Base-by-base conservation (phyloP, 306 rosid species). In the Cyamopsis tetragonoloba region DNA sequence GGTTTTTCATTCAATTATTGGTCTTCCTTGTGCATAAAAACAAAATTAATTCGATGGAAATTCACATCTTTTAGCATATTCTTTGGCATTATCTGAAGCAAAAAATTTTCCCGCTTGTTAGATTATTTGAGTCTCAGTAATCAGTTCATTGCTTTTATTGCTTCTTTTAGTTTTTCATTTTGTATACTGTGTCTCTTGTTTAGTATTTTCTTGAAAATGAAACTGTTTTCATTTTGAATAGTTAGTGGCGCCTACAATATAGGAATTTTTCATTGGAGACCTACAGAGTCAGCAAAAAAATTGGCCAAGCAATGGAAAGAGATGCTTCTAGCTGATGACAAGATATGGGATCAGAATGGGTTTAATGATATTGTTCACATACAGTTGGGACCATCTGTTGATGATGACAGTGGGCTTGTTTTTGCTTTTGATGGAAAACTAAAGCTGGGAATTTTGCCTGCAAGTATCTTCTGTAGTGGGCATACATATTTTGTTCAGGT, bases 401-500 rank as follows among this genome's bases (percentile, higher is more conserved):
- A 82, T 50, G 89, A 68, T 30, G 95, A 79, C 27, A 83, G 87
- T 17, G 91, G 86, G 58, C 95, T 93, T 71, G 87, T 75, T 32
- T 93, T 71, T 80, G 89, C 95, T 77, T 89, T 74, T 73, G 96
- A 93, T 83, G 96, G 97, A 62, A 81, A 81, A 70, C 80, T 90
- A 70, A 93, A 90, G 88, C 77, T 93, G 56, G 99, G 99, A 80
- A 68, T 90, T 72, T 79, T 93, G 75, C 99, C 97, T 11, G 96
- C 97, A 24, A 90, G 96, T 84, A 84, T 93, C 62, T 90, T 89
- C 81, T 93, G 97, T 49, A 85, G 99, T 73, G 96, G 99, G 35
- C 99, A 93, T 77, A 86, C 96, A 56, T 93, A 84, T 84, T 93
- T 93, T 83, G 95, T 93, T 32, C 99, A 93, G 99, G 99, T 86